Conservation (phyloP, 768 basidiomycete genomes). For the Tulasnella sp. region DNA sequence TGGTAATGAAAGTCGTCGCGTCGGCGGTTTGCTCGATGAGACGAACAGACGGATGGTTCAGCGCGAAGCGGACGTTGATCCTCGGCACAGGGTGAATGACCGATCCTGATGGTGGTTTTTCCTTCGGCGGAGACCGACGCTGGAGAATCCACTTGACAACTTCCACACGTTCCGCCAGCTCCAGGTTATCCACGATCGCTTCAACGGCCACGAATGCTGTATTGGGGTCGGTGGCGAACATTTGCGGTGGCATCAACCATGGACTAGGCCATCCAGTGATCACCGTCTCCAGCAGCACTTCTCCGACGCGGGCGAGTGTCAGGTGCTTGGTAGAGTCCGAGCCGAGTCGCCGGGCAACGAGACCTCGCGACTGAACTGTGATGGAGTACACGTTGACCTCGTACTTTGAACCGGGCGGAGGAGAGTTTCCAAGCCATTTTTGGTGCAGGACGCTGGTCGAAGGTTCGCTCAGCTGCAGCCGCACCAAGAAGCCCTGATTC, state of each 20-base stretch:
- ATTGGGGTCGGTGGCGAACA: slow-evolving; percentile 47
- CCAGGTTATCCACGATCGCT: slow-evolving; percentile 33
- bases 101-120: background rate
- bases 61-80: slow-evolving; percentile 34
- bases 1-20: background rate
- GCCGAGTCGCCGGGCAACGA: slow-evolving; percentile 20
- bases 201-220: slow-evolving; percentile 42
- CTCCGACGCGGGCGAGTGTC: background rate
- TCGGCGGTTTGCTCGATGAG: background rate
- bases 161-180: slow-evolving; percentile 33
- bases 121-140: slow-evolving; percentile 17
- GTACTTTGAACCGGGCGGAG: slow-evolving; percentile 25
- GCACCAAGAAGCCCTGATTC: slow-evolving; percentile 23
- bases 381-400: slow-evolving; percentile 42
- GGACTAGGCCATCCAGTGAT: slow-evolving; percentile 48
- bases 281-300: background rate
- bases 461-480: slow-evolving; percentile 39
- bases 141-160: slow-evolving; percentile 35
- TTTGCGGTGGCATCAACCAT: slow-evolving; percentile 34
- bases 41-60: slow-evolving; percentile 41
- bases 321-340: background rate
- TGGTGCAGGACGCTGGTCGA: slow-evolving; percentile 35
- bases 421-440: slow-evolving; percentile 39
- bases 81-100: slow-evolving; percentile 37
- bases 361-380: slow-evolving; percentile 31